These are phyloP conservation scores for Rhodotorula kratochvilovae DNA, from an alignment of 768 basidiomycete genomes.

Conservation along the genomic window DNA sequence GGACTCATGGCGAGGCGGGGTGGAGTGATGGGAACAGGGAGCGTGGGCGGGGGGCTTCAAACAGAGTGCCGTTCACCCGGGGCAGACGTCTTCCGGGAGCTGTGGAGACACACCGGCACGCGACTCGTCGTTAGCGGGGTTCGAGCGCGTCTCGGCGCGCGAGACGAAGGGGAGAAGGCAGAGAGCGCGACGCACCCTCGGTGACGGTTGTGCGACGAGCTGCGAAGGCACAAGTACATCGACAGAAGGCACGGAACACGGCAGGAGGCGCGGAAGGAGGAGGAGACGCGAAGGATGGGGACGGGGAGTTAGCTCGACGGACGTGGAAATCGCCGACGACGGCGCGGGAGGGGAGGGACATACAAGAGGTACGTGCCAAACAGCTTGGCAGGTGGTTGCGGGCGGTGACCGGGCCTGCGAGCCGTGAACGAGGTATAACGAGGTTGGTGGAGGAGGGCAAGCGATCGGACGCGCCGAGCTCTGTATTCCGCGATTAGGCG, in stretches of 20 bases:
- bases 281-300: background rate
- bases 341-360: background rate
- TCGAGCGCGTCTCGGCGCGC: background rate
- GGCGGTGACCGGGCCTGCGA: background rate
- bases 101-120: background rate
- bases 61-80: constrained; percentile 14
- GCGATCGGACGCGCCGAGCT: too few species aligned
- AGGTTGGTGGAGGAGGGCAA: too few species aligned
- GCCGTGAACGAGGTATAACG: background rate
- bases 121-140: background rate
- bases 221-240: background rate
- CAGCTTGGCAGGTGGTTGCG: background rate
- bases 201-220: constrained; percentile 35
- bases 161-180: background rate
- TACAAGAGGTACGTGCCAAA: background rate
- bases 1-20: background rate
- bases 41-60: background rate
- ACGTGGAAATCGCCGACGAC: background rate
- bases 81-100: constrained; percentile 25
- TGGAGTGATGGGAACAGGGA: background rate
- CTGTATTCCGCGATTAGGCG: too few species aligned
- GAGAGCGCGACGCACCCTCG: constrained; percentile 3
- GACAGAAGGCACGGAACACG: background rate
- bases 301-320: too few species aligned
- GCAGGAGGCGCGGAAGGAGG: background rate